Conservation (phyloP, 2,329 filamentous ascomycete species). For the Endoconidiophora laricicola region DNA sequence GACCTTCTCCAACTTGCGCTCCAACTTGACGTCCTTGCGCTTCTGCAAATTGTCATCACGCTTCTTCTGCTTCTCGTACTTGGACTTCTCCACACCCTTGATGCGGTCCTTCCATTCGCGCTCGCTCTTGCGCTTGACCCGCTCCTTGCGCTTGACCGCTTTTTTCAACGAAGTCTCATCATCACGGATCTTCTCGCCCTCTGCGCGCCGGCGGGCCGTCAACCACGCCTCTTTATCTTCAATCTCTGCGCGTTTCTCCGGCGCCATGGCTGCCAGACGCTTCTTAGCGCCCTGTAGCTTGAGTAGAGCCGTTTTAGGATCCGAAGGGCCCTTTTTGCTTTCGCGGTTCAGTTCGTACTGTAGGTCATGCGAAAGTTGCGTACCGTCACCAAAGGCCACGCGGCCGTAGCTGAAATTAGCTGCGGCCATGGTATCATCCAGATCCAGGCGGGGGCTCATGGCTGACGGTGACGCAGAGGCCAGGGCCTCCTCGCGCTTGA, state of each 20-base stretch:
- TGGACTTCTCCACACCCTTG: slow-evolving; percentile 56
- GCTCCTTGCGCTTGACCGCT: slow-evolving; percentile 83
- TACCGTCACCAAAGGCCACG: slow-evolving; percentile 78
- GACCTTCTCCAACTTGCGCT: slow-evolving; percentile 34
- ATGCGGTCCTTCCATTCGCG: slow-evolving; percentile 67
- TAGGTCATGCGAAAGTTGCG: slow-evolving; percentile 57
- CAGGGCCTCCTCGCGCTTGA: slow-evolving; percentile 44
- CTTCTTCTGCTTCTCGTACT: slow-evolving; percentile 68
- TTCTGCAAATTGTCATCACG: slow-evolving; percentile 62
- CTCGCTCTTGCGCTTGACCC: slow-evolving; percentile 77
- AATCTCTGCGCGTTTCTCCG: slow-evolving; percentile 67
- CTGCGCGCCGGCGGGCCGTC: slow-evolving; percentile 71
- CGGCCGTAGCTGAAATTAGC: slow-evolving; percentile 71
- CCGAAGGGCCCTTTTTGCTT: slow-evolving; percentile 68
- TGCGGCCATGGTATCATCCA: slow-evolving; percentile 23
- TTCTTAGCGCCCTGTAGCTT: slow-evolving; percentile 76
- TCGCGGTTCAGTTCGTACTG: slow-evolving; percentile 35
- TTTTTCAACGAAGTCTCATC: slow-evolving; percentile 82
- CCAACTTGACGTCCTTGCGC: slow-evolving; percentile 54
- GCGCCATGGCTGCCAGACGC: slow-evolving; percentile 57
- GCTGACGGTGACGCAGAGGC: slow-evolving; percentile 45
- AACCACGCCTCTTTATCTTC: slow-evolving; percentile 92
- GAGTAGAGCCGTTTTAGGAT: slow-evolving; percentile 71
- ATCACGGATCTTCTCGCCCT: slow-evolving; percentile 79
- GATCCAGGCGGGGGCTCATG: slow-evolving; percentile 37